Evolutionary conservation across 2,329 filamentous ascomycete species (phyloP), one percentile per base, ranked within the genome.

Genomic region (Immersiporthe knoxdaviesiana): DNA sequence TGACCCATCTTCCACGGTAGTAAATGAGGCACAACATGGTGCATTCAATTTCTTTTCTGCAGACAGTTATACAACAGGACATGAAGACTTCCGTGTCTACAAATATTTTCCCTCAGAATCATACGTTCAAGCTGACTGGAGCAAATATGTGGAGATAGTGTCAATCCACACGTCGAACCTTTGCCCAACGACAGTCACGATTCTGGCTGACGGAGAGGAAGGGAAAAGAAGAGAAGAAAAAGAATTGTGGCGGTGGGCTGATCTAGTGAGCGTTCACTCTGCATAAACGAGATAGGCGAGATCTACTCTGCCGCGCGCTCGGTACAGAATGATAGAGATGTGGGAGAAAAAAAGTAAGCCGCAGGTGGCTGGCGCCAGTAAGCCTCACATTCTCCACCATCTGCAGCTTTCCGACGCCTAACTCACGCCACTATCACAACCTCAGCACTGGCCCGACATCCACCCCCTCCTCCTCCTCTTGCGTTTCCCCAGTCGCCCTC

Each of bases 371-470:
- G 52, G 12, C 24, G 52, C 24, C 52, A 30, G 52, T 30, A 56
- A 56, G 52, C 52, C 52, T 56, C 27, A 8, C 30, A 56, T 30
- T 30, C 52, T 30, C 52, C 27, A 56, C 52, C 14, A 30, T 5
- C 52, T 56, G 27, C 52, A 18, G 14, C 24, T 30, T 56, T 56
- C 14, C 8, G 52, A 39, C 32, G n/a, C 35, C 59, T 4, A 32
- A 24, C n/a, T 62, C 59, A 62, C 59, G 59, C 59, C 59, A 44
- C 59, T 44, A 62, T 44, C 59, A 41, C 59, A 62, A 62, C 59
- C 37, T 62, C 35, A 27, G 12, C 21, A 24, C 24, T 44, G 27
- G 16, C 27, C n/a, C n/a, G 44, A 47, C 0, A 39, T 8, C 35
- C 35, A 35, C 35, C 21, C 14, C 41, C 41, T 16, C 3, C 16